phyloP scores from a whole-genome alignment of 441 rosid genomes.

The Brassica hybrid region DNA sequence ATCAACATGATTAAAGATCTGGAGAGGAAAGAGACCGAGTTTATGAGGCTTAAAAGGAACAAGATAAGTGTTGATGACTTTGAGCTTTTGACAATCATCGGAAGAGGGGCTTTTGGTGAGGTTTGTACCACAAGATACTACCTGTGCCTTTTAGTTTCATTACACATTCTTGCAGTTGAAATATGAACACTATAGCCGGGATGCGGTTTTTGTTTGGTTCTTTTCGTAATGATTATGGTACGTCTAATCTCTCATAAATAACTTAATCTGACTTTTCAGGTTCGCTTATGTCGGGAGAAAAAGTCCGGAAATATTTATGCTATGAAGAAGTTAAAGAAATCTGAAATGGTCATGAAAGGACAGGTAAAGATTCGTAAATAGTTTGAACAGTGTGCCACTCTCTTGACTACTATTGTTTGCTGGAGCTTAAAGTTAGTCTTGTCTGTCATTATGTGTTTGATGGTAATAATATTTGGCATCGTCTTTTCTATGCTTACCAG shows the following conservation, averaged over 20 bases:
- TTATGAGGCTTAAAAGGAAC: slow-evolving; percentile 93
- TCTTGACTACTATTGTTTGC: slow-evolving; percentile 6
- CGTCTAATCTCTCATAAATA: not conserved
- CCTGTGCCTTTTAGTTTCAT: slow-evolving; percentile 9
- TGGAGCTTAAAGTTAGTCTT: slow-evolving; percentile 13
- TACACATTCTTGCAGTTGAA: slow-evolving; percentile 21
- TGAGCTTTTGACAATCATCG: slow-evolving; percentile 91
- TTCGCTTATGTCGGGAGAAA: slow-evolving; percentile 87
- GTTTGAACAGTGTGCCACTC: slow-evolving; percentile 9
- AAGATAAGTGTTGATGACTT: slow-evolving; percentile 92
- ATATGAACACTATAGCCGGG: slow-evolving; percentile 21
- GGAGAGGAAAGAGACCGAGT: slow-evolving; percentile 94
- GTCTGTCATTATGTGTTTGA: slow-evolving; percentile 12
- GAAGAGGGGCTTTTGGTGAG: slow-evolving; percentile 98
- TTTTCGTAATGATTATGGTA: not conserved
- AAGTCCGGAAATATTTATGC: slow-evolving; percentile 97
- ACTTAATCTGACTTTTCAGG: slow-evolving; percentile 55
- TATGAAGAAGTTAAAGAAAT: slow-evolving; percentile 98
- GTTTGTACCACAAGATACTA: slow-evolving; percentile 50
- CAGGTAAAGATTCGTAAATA: slow-evolving; percentile 63
- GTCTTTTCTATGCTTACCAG: slow-evolving; percentile 9
- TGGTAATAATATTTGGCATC: slow-evolving; percentile 11
- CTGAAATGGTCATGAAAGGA: slow-evolving; percentile 96
- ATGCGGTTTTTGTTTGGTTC: slow-evolving; percentile 14
- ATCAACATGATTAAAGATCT: slow-evolving; percentile 86